Evolutionary conservation across 1,139 yeast genomes (phyloP).

Genomic region (Yamadazyma jaroonii): DNA sequence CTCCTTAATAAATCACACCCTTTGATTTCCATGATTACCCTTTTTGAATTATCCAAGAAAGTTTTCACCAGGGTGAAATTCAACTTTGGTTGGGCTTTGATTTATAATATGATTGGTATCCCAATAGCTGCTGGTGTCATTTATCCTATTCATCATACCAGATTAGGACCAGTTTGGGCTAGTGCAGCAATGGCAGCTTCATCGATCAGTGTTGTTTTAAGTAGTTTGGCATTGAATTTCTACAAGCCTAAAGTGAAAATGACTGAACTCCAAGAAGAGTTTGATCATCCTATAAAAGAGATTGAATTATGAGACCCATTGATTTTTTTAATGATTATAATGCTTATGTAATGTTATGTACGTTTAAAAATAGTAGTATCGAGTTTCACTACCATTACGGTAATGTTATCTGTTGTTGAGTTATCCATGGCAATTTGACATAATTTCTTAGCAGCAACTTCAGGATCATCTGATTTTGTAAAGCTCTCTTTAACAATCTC

Average conservation of each 20-base stretch:
- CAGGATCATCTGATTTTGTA: constrained; percentile 38
- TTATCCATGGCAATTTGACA: constrained; percentile 77
- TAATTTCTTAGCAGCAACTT: constrained; percentile 63
- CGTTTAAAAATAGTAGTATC: constrained; percentile 35
- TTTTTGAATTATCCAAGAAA: constrained; percentile 42
- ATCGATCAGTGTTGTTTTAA: constrained; percentile 54
- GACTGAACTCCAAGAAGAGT: constrained; percentile 13
- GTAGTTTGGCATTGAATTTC: constrained; percentile 51
- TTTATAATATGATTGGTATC: constrained; percentile 52
- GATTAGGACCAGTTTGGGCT: constrained; percentile 63
- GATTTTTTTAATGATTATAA: no score
- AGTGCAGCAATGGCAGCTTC: constrained; percentile 68
- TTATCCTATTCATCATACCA: constrained; percentile 50
- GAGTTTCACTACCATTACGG: constrained; percentile 81
- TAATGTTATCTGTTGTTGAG: constrained; percentile 86
- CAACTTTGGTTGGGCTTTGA: constrained; percentile 50
- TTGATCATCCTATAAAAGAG: constrained; percentile 8
- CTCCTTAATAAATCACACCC: constrained; percentile 47
- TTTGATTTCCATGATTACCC: constrained; percentile 44
- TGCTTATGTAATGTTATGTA: background rate
- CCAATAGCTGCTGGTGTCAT: constrained; percentile 67
- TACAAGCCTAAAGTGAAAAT: constrained; percentile 37
- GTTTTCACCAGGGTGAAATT: constrained; percentile 55
- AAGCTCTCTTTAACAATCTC: constrained; percentile 54
- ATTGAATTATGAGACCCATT: background rate